Evolutionary conservation across 441 rosid species (phyloP).

Genomic region (Corymbia calophylla): DNA sequence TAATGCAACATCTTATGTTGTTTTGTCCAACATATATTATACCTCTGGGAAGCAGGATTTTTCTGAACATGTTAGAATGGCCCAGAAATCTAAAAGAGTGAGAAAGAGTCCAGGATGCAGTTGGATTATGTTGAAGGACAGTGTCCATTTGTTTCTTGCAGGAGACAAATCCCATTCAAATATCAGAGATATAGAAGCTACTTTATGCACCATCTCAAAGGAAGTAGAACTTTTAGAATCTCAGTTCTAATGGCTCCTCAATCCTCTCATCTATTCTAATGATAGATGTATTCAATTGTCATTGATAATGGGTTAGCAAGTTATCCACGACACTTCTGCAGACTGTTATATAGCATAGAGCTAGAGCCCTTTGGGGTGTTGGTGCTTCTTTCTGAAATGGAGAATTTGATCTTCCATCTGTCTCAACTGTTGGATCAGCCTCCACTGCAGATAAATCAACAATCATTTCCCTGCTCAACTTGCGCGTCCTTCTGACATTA

Average conservation of each 20-base stretch:
- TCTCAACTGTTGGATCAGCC: background rate
- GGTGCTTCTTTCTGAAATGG: background rate
- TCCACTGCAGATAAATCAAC: background rate
- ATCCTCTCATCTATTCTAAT: background rate
- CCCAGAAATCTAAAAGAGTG: conserved; percentile 34
- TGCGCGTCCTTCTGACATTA: background rate
- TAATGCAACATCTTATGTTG: conserved; percentile 59
- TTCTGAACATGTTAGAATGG: conserved; percentile 29
- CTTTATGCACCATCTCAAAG: conserved; percentile 21
- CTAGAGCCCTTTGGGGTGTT: background rate
- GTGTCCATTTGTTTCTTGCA: conserved; percentile 38
- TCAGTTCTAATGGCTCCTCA: background rate
- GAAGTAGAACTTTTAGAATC: conserved; percentile 18
- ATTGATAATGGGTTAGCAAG: background rate
- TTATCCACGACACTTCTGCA: background rate
- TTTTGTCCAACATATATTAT: conserved; percentile 47
- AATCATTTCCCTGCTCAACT: background rate
- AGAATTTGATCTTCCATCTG: background rate
- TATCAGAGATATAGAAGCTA: conserved; percentile 22
- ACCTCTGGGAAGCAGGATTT: conserved; percentile 28
- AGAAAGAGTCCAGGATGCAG: conserved; percentile 72
- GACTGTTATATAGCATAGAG: background rate
- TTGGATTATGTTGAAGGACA: conserved; percentile 42
- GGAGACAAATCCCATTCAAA: conserved; percentile 38
- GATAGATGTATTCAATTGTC: background rate